A percentile compares a stretch with the other conserved stretches of the same genome.
Evolutionary conservation across 176 grass and related monocot species (phyloP).

Genomic region (Typha latifolia): DNA sequence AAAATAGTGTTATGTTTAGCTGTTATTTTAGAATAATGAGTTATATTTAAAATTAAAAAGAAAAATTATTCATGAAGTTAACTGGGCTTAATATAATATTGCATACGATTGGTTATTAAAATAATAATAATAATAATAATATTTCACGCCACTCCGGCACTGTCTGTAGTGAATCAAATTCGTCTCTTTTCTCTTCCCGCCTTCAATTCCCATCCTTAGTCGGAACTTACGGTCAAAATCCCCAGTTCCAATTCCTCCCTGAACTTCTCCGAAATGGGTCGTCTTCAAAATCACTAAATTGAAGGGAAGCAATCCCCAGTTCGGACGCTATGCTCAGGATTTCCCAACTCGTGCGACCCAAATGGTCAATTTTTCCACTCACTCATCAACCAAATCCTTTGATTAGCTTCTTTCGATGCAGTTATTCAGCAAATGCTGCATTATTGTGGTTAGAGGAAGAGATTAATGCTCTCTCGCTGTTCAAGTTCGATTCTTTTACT

Average conservation of each 20-base stretch:
- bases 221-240: background rate
- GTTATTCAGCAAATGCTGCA: background rate
- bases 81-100: too few species aligned
- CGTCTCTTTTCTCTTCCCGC: background rate
- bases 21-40: too few species aligned
- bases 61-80: too few species aligned
- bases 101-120: too few species aligned
- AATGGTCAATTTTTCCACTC: constrained; percentile 1
- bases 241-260: background rate
- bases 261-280: background rate
- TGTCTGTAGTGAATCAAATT: background rate
- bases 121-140: too few species aligned
- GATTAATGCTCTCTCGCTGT: background rate
- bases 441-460: constrained; percentile 9
- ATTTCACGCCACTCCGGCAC: too few species aligned
- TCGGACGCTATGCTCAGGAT: constrained; percentile 16
- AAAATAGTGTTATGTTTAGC: too few species aligned
- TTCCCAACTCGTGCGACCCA: background rate
- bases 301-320: background rate
- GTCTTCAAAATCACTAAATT: background rate
- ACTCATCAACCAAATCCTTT: background rate
- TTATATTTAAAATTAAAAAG: too few species aligned
- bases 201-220: background rate
- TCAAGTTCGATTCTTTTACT: constrained; percentile 21
- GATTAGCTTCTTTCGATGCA: background rate